These are phyloP conservation scores for Ilex paraguariensis DNA, from an alignment of 305 asterid species.

Conservation along the genomic window DNA sequence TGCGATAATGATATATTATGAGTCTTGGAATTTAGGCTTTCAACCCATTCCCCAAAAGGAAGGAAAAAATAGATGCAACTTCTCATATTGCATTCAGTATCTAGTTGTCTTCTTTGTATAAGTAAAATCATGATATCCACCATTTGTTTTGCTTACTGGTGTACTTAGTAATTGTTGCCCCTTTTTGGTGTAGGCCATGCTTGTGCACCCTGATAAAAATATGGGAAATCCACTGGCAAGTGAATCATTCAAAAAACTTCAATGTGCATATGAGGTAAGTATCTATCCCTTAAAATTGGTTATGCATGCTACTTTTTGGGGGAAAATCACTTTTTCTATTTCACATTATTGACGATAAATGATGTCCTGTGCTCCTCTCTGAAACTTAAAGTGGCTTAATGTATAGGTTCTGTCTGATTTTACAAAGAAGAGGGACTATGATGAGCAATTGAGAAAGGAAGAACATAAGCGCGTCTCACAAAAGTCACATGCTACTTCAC, in stretches of 20 bases:
- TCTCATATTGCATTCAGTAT: no score
- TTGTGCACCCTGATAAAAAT: conserved; percentile 98
- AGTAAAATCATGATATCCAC: background rate
- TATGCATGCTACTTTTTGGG: background rate
- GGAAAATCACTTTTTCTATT: conserved; percentile 5
- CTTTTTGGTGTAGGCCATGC: conserved; percentile 70
- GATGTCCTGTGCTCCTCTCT: background rate
- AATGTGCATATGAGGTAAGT: conserved; percentile 94
- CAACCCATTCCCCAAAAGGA: no score
- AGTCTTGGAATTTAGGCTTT: no score
- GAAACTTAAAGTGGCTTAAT: conserved; percentile 12
- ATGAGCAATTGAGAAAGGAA: conserved; percentile 87
- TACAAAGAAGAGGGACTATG: conserved; percentile 92
- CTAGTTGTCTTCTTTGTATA: no score
- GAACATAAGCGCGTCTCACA: conserved; percentile 74
- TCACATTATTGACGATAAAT: background rate
- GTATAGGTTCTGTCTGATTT: conserved; percentile 81
- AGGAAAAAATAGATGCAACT: no score
- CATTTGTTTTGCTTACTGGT: no score
- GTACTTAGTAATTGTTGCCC: conserved; percentile 3
- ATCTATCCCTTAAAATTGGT: conserved; percentile 4
- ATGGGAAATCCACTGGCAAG: conserved; percentile 92
- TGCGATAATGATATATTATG: no score
- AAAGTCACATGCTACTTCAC: conserved; percentile 76
- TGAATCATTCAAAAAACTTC: conserved; percentile 95